Evolutionary conservation across 2,329 filamentous ascomycete species (phyloP), one percentile per base, ranked within the genome.

Genomic region (Diaporthe vexans): DNA sequence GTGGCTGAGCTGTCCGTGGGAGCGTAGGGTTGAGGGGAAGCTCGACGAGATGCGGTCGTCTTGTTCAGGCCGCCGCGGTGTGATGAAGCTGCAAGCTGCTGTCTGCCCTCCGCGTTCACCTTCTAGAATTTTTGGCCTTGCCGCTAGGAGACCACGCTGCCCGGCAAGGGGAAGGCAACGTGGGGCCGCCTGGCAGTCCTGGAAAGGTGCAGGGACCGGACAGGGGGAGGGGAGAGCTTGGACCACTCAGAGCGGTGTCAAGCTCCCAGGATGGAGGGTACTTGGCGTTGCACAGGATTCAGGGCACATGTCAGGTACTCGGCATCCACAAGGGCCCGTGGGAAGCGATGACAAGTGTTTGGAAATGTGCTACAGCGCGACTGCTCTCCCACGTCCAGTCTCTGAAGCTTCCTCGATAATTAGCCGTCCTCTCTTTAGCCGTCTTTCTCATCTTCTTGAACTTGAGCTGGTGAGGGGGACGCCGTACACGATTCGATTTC

Each of bases 41-140:
- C 48, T 58, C 56, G 37, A 40, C 17, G 67, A 24, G 65, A 40
- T 46, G 72, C 58, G 59, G 68, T 59, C 52, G 46, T 54, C 29
- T 63, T 57, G 21, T 67, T 67, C 51, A 59, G 69, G 56, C 48
- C 51, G 56, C 56, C 48, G 33, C 24, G 59, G 61, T 52, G 40
- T 68, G 51, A 33, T 48, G 43, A 65, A 71, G 63, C 72, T 48
- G 46, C 46, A 48, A 48, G 46, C 46, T 48, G 46, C 46, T 67
- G 63, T 52, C 24, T 33, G 46, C 46, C 7, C 48, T 61, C 46
- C 57, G 70, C 48, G 46, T 52, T 24, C 58, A 40, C 57, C 58
- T 48, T 48, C 46, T 72, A 70, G 72, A 73, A 70, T 61, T 73
- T 73, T 73, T 73, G 72, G 72, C 72, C 46, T 59, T 67, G 63